Conservation (phyloP, 2,329 filamentous ascomycete species). For the Diplodia seriata region DNA sequence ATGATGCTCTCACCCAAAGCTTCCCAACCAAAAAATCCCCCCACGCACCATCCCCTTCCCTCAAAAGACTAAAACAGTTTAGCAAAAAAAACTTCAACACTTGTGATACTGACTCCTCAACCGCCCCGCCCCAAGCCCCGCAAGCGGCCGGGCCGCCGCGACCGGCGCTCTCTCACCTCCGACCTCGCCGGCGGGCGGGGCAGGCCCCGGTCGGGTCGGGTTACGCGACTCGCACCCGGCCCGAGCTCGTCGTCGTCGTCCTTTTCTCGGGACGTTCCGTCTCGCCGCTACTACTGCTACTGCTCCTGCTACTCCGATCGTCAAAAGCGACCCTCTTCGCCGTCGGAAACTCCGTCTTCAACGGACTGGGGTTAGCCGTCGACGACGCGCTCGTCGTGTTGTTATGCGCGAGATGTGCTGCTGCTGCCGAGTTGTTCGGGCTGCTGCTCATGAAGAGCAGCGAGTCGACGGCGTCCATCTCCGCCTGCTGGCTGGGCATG, state of each 20-base stretch:
- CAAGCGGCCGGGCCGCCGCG: constrained; percentile 2
- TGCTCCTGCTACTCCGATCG: constrained; percentile 22
- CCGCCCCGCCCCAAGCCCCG: not conserved
- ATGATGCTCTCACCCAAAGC: not conserved
- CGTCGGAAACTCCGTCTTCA: constrained; percentile 39
- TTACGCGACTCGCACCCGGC: constrained; percentile 5
- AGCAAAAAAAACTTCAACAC: constrained; percentile 1
- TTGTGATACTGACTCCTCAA: constrained; percentile 3
- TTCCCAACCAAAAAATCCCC: not conserved
- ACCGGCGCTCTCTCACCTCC: constrained; percentile 13
- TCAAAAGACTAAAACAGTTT: not conserved
- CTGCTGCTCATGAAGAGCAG: constrained; percentile 83
- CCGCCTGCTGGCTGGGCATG: constrained; percentile 72
- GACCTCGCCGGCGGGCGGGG: not conserved
- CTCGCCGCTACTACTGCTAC: constrained; percentile 5
- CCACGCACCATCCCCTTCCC: not conserved
- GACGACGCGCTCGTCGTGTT: constrained; percentile 8
- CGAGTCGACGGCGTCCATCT: constrained; percentile 82
- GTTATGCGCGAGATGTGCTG: constrained; percentile 44
- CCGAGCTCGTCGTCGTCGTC: not conserved
- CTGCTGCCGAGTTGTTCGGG: constrained; percentile 66
- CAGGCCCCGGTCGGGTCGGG: too few species aligned
- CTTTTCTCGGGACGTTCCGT: not conserved
- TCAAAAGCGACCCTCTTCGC: constrained; percentile 32
- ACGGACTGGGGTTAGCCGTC: constrained; percentile 40